Evolutionary conservation across 140 eudicot genomes (phyloP).

Genomic region (Oenanthe javanica): DNA sequence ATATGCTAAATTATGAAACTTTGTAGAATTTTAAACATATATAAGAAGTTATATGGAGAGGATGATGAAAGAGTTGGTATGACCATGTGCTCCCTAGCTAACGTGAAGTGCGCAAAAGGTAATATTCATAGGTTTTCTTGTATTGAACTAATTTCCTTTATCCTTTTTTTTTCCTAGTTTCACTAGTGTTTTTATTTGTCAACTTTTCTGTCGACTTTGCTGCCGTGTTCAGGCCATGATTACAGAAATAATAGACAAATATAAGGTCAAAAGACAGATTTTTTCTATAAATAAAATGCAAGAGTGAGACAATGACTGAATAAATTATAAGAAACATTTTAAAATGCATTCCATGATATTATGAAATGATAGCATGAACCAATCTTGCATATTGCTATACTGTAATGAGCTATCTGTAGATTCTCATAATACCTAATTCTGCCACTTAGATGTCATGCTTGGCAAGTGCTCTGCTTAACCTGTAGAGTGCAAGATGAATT

Average conservation of each 20-base stretch:
- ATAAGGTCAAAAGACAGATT: background rate
- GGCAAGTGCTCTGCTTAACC: background rate
- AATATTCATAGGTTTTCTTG: conserved; percentile 1
- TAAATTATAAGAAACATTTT: background rate
- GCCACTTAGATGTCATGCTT: background rate
- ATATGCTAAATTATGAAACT: conserved; percentile 16
- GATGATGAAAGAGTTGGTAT: conserved; percentile 72
- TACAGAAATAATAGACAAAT: background rate
- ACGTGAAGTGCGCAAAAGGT: conserved; percentile 91
- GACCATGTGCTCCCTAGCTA: conserved; percentile 78
- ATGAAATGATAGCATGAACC: background rate
- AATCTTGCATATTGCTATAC: background rate
- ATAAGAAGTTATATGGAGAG: conserved; percentile 56
- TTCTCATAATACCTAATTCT: background rate
- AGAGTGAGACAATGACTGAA: background rate
- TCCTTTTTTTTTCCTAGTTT: too few relatives aligned
- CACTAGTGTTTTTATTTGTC: background rate
- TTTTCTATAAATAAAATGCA: background rate
- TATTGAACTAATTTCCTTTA: background rate
- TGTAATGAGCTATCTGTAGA: background rate
- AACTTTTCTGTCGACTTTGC: background rate
- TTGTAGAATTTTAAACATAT: conserved; percentile 50
- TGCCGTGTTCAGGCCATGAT: background rate
- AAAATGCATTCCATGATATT: background rate
- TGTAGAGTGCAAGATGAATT: background rate